Evolutionary conservation across 495 filamentous ascomycete species (phyloP), one percentile per base, ranked within the genome.

Genomic region (Neurospora sp.): DNA sequence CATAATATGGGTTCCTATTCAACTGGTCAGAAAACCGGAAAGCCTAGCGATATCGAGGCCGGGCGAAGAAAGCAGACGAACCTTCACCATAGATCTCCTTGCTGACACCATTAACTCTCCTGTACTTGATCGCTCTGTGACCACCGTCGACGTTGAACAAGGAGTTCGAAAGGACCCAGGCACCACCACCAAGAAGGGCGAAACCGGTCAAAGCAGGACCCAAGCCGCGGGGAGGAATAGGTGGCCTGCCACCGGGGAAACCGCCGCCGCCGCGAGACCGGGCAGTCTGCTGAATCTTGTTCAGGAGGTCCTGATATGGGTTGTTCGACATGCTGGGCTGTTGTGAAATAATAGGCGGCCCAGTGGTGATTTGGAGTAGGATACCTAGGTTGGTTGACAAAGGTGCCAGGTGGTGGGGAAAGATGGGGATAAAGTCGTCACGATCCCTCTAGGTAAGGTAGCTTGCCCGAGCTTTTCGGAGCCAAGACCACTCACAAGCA

Each of bases 81-180:
- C 96, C 96, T 96, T 99, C 96, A 75, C 75, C 87, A 83, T 95
- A 99, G 81, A 99, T 99, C 73, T 98, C 93, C 85, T 96, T 94
- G 86, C 92, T 90, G 61, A 99, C 96, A 88, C 96, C 96, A 79
- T 90, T 92, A 82, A 98, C 78, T 78, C 96, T 90, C 72, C 92
- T 94, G 85, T 99, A 99, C 82, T 99, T 99, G 86, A 99, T 99
- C 69, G 96, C 96, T 80, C 96, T 90, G 86, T 98, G 96, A 85
- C 96, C 96, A 90, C 96, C 96, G 80, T 99, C 96, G 75, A 99
- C 96, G 89, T 99, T 99, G 89, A 98, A 99, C 4, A 99, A 90
- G 40, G 94, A 88, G 85, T 94, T 95, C 77, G 93, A 94, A 17
- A 90, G 82, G 72, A 65, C 22, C 16, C 89, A 82, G 69, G 82